Evolutionary conservation across 1,139 yeast species (phyloP).

Genomic region (Yarrowia galli): DNA sequence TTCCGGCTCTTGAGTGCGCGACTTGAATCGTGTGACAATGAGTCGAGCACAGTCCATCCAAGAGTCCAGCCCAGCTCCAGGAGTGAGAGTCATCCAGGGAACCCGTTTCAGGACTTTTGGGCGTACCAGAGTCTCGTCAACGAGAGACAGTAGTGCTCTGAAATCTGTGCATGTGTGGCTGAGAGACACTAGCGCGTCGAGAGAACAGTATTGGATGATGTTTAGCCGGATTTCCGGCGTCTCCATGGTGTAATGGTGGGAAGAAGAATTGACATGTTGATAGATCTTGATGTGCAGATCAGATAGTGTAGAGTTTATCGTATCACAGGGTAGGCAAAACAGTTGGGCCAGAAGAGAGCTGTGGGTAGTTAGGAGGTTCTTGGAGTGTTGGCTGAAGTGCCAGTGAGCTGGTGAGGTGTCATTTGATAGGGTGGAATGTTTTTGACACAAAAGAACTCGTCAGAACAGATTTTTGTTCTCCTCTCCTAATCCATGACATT

Average conservation of each 20-base stretch:
- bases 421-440: too few relatives aligned
- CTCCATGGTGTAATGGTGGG: background rate
- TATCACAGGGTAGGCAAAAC: background rate
- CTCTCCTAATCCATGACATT: too few relatives aligned
- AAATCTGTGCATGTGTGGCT: background rate
- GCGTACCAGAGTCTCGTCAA: background rate
- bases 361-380: too few relatives aligned
- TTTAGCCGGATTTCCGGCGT: background rate
- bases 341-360: too few relatives aligned
- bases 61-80: background rate
- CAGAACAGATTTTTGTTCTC: too few relatives aligned
- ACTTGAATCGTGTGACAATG: background rate
- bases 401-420: too few relatives aligned
- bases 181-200: background rate
- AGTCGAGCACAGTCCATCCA: constrained; percentile 1
- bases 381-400: too few relatives aligned
- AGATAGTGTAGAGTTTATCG: background rate
- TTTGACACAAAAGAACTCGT: too few relatives aligned
- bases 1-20: background rate
- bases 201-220: background rate
- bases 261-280: background rate
- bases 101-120: background rate
- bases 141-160: background rate
- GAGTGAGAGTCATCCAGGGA: background rate
- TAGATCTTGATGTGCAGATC: too few relatives aligned